Conservation (phyloP, 2,329 filamentous ascomycete genomes). For the Metarhizium brunneum region DNA sequence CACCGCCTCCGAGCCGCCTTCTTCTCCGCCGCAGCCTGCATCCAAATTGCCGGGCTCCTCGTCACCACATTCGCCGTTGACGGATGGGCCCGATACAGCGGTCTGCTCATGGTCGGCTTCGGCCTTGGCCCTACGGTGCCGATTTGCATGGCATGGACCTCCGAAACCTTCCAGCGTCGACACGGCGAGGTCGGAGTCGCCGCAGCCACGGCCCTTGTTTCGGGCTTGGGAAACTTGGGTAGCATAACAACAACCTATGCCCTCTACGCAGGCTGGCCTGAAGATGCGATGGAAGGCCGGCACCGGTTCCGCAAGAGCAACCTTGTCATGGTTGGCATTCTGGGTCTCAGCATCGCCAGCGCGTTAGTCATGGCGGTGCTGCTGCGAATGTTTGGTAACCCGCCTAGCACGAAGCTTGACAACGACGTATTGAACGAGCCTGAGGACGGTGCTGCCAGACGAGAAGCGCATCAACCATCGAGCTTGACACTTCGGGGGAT, state of each 20-base stretch:
- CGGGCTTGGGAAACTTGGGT: slow-evolving; percentile 77
- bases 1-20: slow-evolving; percentile 70
- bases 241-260: slow-evolving; percentile 85
- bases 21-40: slow-evolving; percentile 64
- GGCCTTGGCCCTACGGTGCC: slow-evolving; percentile 85
- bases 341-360: slow-evolving; percentile 67
- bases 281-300: slow-evolving; percentile 58
- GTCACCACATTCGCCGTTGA: slow-evolving; percentile 65
- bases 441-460: slow-evolving; percentile 51
- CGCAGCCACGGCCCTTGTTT: slow-evolving; percentile 75
- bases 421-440: slow-evolving; percentile 34
- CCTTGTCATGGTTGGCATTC: slow-evolving; percentile 77
- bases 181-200: slow-evolving; percentile 89
- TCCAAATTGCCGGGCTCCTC: slow-evolving; percentile 77
- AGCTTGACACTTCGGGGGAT: slow-evolving; percentile 16
- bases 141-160: slow-evolving; percentile 90
- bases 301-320: slow-evolving; percentile 76
- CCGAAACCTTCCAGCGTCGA: slow-evolving; percentile 79
- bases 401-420: slow-evolving; percentile 36
- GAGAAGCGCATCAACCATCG: slow-evolving; percentile 41
- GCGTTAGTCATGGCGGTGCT: slow-evolving; percentile 60
- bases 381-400: slow-evolving; percentile 49
- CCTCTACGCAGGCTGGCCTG: slow-evolving; percentile 78
- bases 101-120: slow-evolving; percentile 83
- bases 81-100: slow-evolving; percentile 79